Conservation (phyloP, 768 basidiomycete genomes). For the Podaxis sp. region DNA sequence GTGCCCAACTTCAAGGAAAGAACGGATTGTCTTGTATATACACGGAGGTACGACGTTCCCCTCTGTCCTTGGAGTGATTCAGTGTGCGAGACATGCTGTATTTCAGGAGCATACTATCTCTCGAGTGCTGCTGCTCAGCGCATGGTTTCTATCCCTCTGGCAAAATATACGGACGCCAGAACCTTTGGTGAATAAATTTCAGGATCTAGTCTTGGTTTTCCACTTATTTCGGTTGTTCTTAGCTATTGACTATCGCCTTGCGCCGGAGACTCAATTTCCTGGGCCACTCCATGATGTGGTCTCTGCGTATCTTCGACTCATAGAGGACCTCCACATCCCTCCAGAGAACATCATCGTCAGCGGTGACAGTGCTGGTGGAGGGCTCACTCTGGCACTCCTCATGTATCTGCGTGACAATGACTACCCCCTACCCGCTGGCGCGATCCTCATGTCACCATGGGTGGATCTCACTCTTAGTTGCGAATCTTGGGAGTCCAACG, state of each 20-base stretch:
- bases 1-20: slow-evolving; percentile 43
- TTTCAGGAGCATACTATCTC: slow-evolving; percentile 84
- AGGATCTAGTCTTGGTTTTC: neutral
- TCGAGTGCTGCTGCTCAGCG: slow-evolving; percentile 91
- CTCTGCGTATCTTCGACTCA: slow-evolving; percentile 80
- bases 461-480: slow-evolving; percentile 94
- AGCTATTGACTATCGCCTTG: slow-evolving; percentile 96
- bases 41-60: slow-evolving; percentile 74
- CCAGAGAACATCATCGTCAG: slow-evolving; percentile 86
- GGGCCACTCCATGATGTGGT: slow-evolving; percentile 87
- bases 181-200: slow-evolving; percentile 58
- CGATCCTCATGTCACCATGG: slow-evolving; percentile 93
- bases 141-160: slow-evolving; percentile 85
- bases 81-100: slow-evolving; percentile 5
- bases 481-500: slow-evolving; percentile 97
- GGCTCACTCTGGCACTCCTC: slow-evolving; percentile 77
- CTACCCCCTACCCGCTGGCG: slow-evolving; percentile 81
- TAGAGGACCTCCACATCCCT: slow-evolving; percentile 86
- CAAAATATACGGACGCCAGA: slow-evolving; percentile 85
- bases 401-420: slow-evolving; percentile 95
- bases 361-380: slow-evolving; percentile 95
- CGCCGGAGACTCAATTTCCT: slow-evolving; percentile 93
- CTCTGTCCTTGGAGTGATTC: neutral
- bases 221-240: slow-evolving; percentile 12
- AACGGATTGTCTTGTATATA: slow-evolving; percentile 88